Evolutionary conservation across 139 green algal genomes (phyloP).

Genomic region (Spirogloea muscicola): DNA sequence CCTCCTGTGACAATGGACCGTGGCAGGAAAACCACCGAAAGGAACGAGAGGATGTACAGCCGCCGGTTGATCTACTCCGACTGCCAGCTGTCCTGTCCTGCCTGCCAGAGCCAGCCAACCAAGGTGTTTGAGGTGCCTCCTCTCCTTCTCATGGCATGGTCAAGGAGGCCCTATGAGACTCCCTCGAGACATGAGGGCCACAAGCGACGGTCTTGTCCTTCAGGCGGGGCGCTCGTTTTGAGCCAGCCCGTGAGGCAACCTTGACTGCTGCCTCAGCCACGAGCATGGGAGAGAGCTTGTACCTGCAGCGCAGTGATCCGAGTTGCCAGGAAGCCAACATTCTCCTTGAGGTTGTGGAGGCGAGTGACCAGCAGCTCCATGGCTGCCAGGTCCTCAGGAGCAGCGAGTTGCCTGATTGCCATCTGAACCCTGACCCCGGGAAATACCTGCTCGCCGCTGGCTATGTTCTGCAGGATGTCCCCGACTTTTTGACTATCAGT

Average conservation of each 20-base stretch:
- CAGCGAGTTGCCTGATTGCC: background rate
- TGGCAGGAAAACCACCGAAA: slow-evolving; percentile 34
- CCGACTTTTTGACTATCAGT: too few species aligned
- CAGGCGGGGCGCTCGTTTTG: too few species aligned
- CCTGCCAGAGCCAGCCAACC: too few species aligned
- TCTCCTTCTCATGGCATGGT: too few species aligned
- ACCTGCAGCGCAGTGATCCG: slow-evolving; percentile 32
- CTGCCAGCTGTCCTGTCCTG: slow-evolving; percentile 25
- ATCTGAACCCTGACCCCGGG: slow-evolving; percentile 28
- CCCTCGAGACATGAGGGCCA: too few species aligned
- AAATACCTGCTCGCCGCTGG: slow-evolving; percentile 20
- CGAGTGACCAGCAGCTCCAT: slow-evolving; percentile 12
- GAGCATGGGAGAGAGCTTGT: too few species aligned
- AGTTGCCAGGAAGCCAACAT: slow-evolving; percentile 29
- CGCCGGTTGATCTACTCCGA: slow-evolving; percentile 34
- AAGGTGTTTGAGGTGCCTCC: too few species aligned
- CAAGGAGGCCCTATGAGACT: too few species aligned
- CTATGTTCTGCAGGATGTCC: slow-evolving; percentile 18
- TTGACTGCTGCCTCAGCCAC: too few species aligned
- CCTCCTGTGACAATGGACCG: slow-evolving; percentile 28
- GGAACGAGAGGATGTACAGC: slow-evolving; percentile 39
- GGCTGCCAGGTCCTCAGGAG: slow-evolving; percentile 4
- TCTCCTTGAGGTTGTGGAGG: slow-evolving; percentile 29
- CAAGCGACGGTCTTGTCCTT: too few species aligned
- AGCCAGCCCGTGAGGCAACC: too few species aligned